phyloP scores from a whole-genome alignment of 2,329 filamentous ascomycete genomes.

The Iodosphaeria phyllophila region DNA sequence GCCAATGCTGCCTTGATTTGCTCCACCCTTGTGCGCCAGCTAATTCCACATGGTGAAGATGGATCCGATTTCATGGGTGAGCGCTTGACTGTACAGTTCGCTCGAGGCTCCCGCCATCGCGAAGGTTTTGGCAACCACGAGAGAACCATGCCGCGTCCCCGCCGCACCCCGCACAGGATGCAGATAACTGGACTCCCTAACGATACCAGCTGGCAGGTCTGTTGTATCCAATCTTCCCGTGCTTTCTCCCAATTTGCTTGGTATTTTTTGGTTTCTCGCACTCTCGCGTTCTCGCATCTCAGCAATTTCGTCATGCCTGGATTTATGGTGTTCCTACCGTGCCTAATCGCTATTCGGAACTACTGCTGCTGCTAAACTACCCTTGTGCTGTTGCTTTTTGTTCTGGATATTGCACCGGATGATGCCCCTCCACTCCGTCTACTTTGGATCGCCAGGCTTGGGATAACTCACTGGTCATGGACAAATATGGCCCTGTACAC shows the following conservation, averaged over 20 bases:
- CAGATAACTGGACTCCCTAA: conserved; percentile 89
- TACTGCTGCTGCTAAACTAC: too few species aligned
- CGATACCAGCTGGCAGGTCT: conserved; percentile 99
- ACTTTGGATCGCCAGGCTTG: too few species aligned
- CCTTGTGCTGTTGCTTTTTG: too few species aligned
- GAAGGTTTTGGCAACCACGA: conserved; percentile 32
- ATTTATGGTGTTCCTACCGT: conserved; percentile 9
- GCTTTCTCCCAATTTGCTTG: conserved; percentile 8
- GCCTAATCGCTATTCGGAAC: too few species aligned
- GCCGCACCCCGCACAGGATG: conserved; percentile 92
- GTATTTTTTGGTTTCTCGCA: conserved; percentile 3
- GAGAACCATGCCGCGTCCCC: conserved; percentile 51
- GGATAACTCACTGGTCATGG: too few species aligned
- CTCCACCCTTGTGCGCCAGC: conserved; percentile 15
- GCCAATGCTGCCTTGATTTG: too few species aligned
- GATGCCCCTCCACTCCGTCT: too few species aligned
- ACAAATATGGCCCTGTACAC: too few species aligned
- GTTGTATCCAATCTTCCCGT: conserved; percentile 36
- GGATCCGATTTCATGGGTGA: conserved; percentile 97
- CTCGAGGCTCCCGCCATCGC: conserved; percentile 56
- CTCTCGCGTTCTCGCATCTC: conserved; percentile 6
- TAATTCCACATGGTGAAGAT: conserved; percentile 40
- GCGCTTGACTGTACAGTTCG: conserved; percentile 94
- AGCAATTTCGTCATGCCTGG: too few species aligned
- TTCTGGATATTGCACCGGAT: too few species aligned